Base-by-base conservation (phyloP, 768 basidiomycete genomes). In the Suillus lakei region DNA sequence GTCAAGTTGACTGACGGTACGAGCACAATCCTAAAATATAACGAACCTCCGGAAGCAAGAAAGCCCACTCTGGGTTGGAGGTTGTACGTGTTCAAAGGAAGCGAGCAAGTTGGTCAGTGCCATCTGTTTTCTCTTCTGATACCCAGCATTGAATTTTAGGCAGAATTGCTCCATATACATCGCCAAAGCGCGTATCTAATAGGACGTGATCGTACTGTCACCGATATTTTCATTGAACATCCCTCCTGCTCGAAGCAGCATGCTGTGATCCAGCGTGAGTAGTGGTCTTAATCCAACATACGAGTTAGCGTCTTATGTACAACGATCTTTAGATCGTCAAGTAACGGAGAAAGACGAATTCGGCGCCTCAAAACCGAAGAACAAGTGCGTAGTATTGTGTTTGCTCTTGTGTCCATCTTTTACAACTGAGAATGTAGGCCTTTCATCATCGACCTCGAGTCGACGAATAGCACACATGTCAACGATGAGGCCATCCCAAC, bases 201-300 rank as follows among this genome's bases (percentile, higher is more conserved):
- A 64, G 98, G 98, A 2, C 83, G 98, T 70, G 98, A 99, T 72
- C 87, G 87, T 32, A 81, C 91, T 26, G 95, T 98, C 34, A 85
- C 91, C 68, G 91, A 93, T 69, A 95, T 99, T 67, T 84, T 91
- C 18, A 81, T 98, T 48, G 95, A 98, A 65, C 98, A 99, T 74
- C 97, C 97, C 3, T 99, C 97, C 7, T 95, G 95, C 69, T 99
- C 98, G 0, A 99, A 99, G 74, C 98, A 99, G 74, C 98, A 99
- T 73, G 96, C 98, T 18, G 98, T 90, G 3, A 91, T 99, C 38
- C 98, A 99, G 79, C 95, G 92, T 91, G 73, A 32, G 89, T 76
- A 34, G 55, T 59, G n/a, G 21, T 62, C 15, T 48, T 62, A 30
- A 54, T 30, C n/a, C 60, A 50, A 39, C 18, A 44, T 63, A 65